These are phyloP conservation scores for Blakeslea trispora DNA, from an alignment of 371 early-diverging fungal species.

Conservation along the genomic window DNA sequence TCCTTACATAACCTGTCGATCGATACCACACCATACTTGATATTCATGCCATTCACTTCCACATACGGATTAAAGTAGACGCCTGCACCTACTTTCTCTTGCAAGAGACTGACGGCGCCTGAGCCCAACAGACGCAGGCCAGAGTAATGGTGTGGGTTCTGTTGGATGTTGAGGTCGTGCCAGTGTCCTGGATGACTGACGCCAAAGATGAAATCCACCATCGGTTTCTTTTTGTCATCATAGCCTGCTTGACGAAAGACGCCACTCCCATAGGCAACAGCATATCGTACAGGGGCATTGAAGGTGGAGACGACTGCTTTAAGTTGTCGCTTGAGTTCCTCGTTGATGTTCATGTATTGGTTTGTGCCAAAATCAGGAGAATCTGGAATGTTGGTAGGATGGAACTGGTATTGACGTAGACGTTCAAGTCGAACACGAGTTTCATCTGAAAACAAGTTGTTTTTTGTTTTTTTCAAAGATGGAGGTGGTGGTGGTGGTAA, in stretches of 20 bases:
- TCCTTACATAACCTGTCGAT: conserved; percentile 85
- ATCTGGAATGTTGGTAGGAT: conserved; percentile 52
- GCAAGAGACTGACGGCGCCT: conserved; percentile 69
- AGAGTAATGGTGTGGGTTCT: conserved; percentile 91
- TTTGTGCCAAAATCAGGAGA: conserved; percentile 72
- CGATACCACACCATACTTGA: conserved; percentile 97
- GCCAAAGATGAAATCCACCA: conserved; percentile 95
- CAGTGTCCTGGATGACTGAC: conserved; percentile 96
- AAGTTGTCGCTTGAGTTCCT: conserved; percentile 58
- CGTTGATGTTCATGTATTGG: conserved; percentile 65
- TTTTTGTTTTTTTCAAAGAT: conserved; percentile 19
- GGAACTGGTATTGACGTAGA: conserved; percentile 47
- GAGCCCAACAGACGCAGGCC: conserved; percentile 70
- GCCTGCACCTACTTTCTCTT: conserved; percentile 89
- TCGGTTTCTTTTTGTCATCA: conserved; percentile 66
- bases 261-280: conserved; percentile 95
- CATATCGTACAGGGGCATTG: conserved; percentile 78
- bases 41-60: conserved; percentile 75
- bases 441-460: conserved; percentile 37
- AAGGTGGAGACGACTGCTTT: conserved; percentile 61
- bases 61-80: conserved; percentile 96
- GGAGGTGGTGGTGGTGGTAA: conserved; percentile 10
- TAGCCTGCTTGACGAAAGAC: conserved; percentile 89
- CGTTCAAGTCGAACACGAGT: conserved; percentile 38
- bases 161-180: conserved; percentile 93